phyloP scores from a whole-genome alignment of 805 yeast species.

The Wickerhamiella sergipiensis region DNA sequence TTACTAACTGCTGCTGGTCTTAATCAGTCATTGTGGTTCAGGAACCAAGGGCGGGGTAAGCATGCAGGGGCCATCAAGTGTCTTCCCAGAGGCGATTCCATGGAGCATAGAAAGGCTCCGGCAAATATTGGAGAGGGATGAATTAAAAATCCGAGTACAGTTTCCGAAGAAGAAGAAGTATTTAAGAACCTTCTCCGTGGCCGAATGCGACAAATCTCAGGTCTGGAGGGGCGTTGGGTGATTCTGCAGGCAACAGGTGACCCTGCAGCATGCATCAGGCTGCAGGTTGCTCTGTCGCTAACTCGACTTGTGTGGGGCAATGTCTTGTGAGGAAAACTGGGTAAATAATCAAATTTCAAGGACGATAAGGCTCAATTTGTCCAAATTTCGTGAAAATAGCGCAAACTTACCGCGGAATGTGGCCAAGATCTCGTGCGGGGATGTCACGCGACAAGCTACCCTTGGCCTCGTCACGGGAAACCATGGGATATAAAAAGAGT shows the following conservation, averaged over 20 bases:
- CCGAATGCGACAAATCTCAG: background rate
- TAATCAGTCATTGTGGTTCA: background rate
- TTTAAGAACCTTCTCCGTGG: background rate
- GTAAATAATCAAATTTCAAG: background rate
- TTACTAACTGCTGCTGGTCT: too few species aligned
- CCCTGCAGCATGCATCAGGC: background rate
- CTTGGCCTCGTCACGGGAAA: background rate
- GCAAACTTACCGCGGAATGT: background rate
- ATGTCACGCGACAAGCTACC: background rate
- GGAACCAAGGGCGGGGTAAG: background rate
- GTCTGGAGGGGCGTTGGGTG: background rate
- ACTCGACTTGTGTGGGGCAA: background rate
- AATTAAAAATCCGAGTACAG: too few species aligned
- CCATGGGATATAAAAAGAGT: background rate
- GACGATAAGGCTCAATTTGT: background rate
- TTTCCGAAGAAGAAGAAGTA: too few species aligned
- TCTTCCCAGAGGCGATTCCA: too few species aligned
- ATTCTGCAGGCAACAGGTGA: background rate
- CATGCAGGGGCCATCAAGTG: background rate
- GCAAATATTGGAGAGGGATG: too few species aligned
- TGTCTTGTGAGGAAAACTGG: background rate
- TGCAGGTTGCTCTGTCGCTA: background rate
- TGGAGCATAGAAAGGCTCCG: too few species aligned
- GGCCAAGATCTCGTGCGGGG: background rate
- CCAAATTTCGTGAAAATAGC: background rate